These are phyloP conservation scores for Pythium sukuiense DNA, from an alignment of 352 stramenopile species.

Conservation along the genomic window DNA sequence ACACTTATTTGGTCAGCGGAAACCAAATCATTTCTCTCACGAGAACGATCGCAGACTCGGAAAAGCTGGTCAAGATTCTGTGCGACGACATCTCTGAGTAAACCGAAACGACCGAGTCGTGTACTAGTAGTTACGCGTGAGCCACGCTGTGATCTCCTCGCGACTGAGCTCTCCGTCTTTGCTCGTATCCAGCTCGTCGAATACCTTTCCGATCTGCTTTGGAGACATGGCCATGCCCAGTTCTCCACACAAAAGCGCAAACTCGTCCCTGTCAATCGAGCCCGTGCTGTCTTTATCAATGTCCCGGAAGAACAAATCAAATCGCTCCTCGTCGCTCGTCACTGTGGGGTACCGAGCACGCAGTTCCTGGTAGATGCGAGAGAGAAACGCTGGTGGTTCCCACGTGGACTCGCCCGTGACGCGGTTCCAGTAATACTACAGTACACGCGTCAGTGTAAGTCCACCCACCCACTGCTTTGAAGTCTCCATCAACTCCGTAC, in stretches of 20 bases:
- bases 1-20: constrained; percentile 74
- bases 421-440: constrained; percentile 75
- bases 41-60: constrained; percentile 75
- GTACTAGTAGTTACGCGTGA: constrained; percentile 39
- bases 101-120: background rate
- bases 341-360: constrained; percentile 45
- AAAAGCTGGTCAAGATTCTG: constrained; percentile 74
- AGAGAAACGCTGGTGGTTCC: constrained; percentile 57
- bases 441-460: background rate
- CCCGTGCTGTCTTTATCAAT: constrained; percentile 60
- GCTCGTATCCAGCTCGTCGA: constrained; percentile 60
- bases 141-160: constrained; percentile 59
- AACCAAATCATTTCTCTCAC: constrained; percentile 77
- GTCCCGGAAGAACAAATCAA: constrained; percentile 66
- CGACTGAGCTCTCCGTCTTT: constrained; percentile 60
- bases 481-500: background rate
- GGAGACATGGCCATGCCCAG: constrained; percentile 62
- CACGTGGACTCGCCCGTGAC: constrained; percentile 61
- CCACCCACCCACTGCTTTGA: background rate
- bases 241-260: constrained; percentile 62
- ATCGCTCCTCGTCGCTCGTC: constrained; percentile 55
- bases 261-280: constrained; percentile 65
- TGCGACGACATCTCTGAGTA: constrained; percentile 41
- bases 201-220: constrained; percentile 56
- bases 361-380: constrained; percentile 56